A percentile compares a stretch with the other conserved stretches of the same genome.
Evolutionary conservation across 2,329 filamentous ascomycete genomes (phyloP).

Genomic region (Fulvia fulva): DNA sequence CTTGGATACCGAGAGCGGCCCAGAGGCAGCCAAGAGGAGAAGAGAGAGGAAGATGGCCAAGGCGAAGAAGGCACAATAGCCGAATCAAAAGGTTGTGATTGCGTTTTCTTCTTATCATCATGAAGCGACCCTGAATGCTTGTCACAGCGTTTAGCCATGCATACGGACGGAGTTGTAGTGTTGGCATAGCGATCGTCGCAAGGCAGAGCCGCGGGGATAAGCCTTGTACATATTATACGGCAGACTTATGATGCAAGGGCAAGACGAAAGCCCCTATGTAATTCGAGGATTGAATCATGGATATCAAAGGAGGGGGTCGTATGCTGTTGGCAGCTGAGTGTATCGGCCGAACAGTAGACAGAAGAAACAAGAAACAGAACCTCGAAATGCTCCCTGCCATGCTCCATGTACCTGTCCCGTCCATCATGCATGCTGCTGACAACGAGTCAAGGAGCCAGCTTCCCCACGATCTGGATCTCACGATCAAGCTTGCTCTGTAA

Average conservation of each 20-base stretch:
- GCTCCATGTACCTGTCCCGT: neutral
- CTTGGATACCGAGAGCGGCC: conserved; percentile 88
- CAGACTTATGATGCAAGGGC: neutral
- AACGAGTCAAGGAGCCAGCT: neutral
- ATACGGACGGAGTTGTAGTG: conserved; percentile 10
- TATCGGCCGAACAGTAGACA: too few relatives aligned
- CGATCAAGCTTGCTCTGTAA: neutral
- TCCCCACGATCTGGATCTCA: neutral
- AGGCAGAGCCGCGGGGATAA: conserved; percentile 1
- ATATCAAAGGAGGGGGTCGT: neutral
- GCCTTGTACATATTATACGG: conserved; percentile 4
- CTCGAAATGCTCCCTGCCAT: neutral
- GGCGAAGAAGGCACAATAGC: conserved; percentile 65
- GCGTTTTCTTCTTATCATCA: neutral
- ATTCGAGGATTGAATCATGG: neutral
- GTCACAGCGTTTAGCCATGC: conserved; percentile 7
- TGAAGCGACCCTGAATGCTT: neutral
- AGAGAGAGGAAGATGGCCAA: conserved; percentile 72
- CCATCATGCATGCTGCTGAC: neutral
- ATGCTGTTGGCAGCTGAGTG: too few relatives aligned
- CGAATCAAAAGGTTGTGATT: neutral
- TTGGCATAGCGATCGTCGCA: conserved; percentile 7
- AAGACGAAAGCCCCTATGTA: neutral
- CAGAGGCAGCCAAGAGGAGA: conserved; percentile 79
- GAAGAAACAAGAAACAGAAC: neutral